These are phyloP conservation scores for Vitis hybrid DNA, from an alignment of 177 flowering plant genomes.

Conservation along the genomic window DNA sequence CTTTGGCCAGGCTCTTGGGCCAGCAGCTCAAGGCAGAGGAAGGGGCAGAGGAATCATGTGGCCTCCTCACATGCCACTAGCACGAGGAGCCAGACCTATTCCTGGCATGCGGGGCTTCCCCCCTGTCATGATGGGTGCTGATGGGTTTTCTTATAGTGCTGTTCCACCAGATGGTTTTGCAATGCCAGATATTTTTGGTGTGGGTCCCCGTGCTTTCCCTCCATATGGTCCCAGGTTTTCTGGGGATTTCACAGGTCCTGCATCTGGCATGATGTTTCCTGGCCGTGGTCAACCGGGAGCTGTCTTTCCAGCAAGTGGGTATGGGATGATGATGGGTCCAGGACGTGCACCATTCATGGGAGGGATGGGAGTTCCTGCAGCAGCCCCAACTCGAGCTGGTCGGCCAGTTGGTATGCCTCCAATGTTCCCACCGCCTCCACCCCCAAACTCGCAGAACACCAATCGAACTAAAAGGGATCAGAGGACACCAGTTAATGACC, in stretches of 20 bases:
- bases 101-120: conserved; percentile 88
- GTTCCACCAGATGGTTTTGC: conserved; percentile 68
- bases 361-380: conserved; percentile 52
- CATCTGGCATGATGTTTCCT: conserved; percentile 76
- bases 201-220: conserved; percentile 70
- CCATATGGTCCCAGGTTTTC: conserved; percentile 89
- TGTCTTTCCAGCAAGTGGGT: conserved; percentile 65
- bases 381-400: conserved; percentile 37
- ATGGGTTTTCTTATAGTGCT: conserved; percentile 74
- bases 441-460: conserved; percentile 41
- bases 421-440: conserved; percentile 47
- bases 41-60: conserved; percentile 94
- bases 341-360: conserved; percentile 88
- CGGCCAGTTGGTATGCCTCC: conserved; percentile 57
- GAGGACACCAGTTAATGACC: conserved; percentile 41
- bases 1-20: conserved; percentile 35
- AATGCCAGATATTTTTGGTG: conserved; percentile 68
- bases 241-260: conserved; percentile 58
- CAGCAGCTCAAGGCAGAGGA: conserved; percentile 66
- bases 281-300: conserved; percentile 80
- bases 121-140: conserved; percentile 86
- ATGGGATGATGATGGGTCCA: conserved; percentile 94
- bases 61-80: conserved; percentile 82
- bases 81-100: conserved; percentile 74
- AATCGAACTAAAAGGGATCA: conserved; percentile 58